Evolutionary conservation across 805 yeast species (phyloP), one percentile per base, ranked within the genome.

Genomic region (Cyberlindnera maclurae): DNA sequence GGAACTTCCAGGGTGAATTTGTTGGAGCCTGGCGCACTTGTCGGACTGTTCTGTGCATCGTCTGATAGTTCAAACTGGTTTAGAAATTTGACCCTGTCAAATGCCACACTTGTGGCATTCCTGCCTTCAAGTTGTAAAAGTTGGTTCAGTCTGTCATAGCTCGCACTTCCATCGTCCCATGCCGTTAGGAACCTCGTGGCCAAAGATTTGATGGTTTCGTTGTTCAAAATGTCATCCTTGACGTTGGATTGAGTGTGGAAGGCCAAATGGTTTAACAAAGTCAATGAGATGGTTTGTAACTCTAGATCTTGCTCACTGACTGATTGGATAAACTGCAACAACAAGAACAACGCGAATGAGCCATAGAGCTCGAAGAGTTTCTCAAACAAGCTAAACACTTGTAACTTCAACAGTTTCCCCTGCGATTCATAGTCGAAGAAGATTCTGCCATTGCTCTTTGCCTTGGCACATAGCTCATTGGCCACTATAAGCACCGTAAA

Each of bases 91-190:
- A 27, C 9, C 17, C 26, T 37, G 15, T 45, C 45, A 40, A 46
- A 33, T 8, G 13, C 27, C 6, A 26, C 13, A 6, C 18, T 5
- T 28, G 16, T 16, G 13, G 15, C 6, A 12, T 12, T 11, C 10
- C 7, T 15, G 6, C 12, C 11, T 5, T 22, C 12, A 4, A 15
- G n/a, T 8, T 31, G 17, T 28, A 49, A 27, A 3, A 51, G 26
- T 2, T 37, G 17, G n/a, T 33, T 24, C 5, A 51, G 40, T 5
- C 29, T 24, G 2, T 39, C 40, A 39, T 58, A 65, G 2, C 17
- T 31, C 3, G 28, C 31, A 2, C 59, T 33, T 10, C 64, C 65
- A 47, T 63, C 65, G 44, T 64, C 59, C 70, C 69, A 64, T 15
- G 40, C 20, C 5, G 37, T 30, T 24, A 63, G 45, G 33, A 55